Evolutionary conservation across 768 basidiomycete genomes (phyloP), one percentile per base, ranked within the genome.

Genomic region (Pilatotrama ljubarskyi): DNA sequence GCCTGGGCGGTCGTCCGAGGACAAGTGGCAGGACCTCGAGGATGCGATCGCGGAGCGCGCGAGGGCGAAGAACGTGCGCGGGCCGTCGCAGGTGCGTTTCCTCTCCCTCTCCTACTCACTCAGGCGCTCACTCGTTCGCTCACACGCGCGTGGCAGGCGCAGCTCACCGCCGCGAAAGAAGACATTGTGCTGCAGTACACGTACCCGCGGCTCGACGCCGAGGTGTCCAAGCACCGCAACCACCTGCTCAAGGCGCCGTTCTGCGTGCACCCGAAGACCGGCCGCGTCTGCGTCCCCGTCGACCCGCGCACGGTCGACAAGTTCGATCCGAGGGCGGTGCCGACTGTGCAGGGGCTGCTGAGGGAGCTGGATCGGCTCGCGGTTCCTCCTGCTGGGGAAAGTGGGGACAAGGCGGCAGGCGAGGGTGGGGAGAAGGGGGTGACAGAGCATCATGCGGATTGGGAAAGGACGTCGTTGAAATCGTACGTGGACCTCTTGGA

Each of bases 181-280:
- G 96, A 98, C 62, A 84, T 98, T 59, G 79, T 97, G 47, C 77
- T 99, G 13, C 90, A 93, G 66, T 98, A 97, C 73, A 96, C 91
- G 0, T 99, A 98, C 74, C 96, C 96, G 1, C 86, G 97, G 13
- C 83, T 99, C 54, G 97, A 99, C 73, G 91, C 91, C 14, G 97
- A 99, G 73, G 97, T 99, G 26, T 95, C 95, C 2, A 96, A 98
- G 69, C 93, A 95, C 70, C 84, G 95, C 50, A 98, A 99, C 76
- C 97, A 99, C 78, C 81, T 99, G 77, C 83, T 99, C 54, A 99
- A 99, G 75, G 90, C 93, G 20, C 97, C 97, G 0, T 99, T 99
- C 74, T 97, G 95, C 70, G 79, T 98, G 0, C 97, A 99, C 73
- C 97, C 97, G 0, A 92, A 92, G 64, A 99, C 97, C 2, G 97